Evolutionary conservation across 345 rosid species (phyloP), one percentile per base, ranked within the genome.

Genomic region (Salix purpurea): DNA sequence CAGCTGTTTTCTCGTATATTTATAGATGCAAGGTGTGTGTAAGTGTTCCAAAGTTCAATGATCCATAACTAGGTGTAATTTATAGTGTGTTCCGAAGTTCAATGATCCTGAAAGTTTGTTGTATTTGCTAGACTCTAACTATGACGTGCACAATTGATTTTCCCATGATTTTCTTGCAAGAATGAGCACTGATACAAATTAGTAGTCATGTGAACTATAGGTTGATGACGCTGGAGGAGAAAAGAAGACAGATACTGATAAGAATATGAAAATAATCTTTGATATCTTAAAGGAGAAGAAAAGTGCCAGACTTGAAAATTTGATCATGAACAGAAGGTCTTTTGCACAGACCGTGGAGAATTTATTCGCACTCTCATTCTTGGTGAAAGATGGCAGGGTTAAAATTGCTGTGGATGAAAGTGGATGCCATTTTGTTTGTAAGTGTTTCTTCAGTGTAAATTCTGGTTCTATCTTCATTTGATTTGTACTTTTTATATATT

Each of bases 311-410:
- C 91, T 96, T 70, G 99, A 96, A 78, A 86, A 67, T 81, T 78
- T 96, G 87, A 84, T 93, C 26, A 77, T 93, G 70, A 93, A 93
- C 71, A 84, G 97, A 72, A 85, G 74, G 23, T 96, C 92, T 50
- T 93, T 96, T 88, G 94, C 98, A 13, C 98, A 91, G 85, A 92
- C 99, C 0, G 91, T 93, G 36, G 97, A 96, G 82, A 96, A 93
- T 80, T 79, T 93, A 74, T 96, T 96, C 81, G 96, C 97, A 11
- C 82, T 96, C 50, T 96, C 99, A 9, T 93, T 93, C 87, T 84
- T 96, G 46, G 89, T 89, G 64, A 96, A 91, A 86, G 99, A 96
- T 68, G 99, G 99, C 58, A 86, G 99, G 24, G 90, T 85, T 56
- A 86, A 91, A 65, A 88, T 96, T 72, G 52, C 54, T 54, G 83